A percentile compares a stretch with the other conserved stretches of the same genome.
phyloP scores from a whole-genome alignment of 192 early-diverging fungal species.

The Gamsiella multidivaricata region DNA sequence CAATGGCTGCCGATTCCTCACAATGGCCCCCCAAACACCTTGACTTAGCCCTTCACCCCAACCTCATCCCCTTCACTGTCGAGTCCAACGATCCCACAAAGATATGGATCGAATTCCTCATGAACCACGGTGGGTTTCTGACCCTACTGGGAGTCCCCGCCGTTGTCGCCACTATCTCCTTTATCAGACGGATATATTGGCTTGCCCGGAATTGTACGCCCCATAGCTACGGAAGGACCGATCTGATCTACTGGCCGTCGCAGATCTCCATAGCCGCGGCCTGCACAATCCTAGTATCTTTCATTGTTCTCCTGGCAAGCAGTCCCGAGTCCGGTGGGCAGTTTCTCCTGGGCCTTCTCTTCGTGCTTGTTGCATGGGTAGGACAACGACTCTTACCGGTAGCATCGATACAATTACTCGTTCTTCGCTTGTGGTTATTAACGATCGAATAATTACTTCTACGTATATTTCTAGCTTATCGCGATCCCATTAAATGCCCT shows the following conservation, averaged over 20 bases:
- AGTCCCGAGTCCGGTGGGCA: neutral
- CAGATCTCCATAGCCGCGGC: conserved; percentile 23
- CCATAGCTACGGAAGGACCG: conserved; percentile 30
- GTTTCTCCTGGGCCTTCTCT: neutral
- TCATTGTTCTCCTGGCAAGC: neutral
- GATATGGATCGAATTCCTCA: conserved; percentile 14
- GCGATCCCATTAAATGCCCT: conserved; percentile 16
- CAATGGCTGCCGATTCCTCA: conserved; percentile 8
- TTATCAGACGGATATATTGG: conserved; percentile 14
- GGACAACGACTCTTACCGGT: too few species aligned
- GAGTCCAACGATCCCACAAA: conserved; percentile 14
- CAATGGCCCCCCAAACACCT: conserved; percentile 9
- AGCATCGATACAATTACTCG: too few species aligned
- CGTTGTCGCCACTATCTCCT: neutral
- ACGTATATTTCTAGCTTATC: conserved; percentile 5
- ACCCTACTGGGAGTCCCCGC: conserved; percentile 30
- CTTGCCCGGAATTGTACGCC: conserved; percentile 2
- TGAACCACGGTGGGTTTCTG: conserved; percentile 29
- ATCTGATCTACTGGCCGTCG: conserved; percentile 36
- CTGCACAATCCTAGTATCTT: conserved; percentile 5
- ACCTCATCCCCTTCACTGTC: neutral
- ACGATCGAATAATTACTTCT: neutral
- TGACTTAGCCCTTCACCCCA: neutral
- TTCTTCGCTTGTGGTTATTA: neutral
- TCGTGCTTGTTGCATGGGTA: conserved; percentile 27